phyloP scores from a whole-genome alignment of 2,329 filamentous ascomycete genomes.

The Tolypocladium tundrense region DNA sequence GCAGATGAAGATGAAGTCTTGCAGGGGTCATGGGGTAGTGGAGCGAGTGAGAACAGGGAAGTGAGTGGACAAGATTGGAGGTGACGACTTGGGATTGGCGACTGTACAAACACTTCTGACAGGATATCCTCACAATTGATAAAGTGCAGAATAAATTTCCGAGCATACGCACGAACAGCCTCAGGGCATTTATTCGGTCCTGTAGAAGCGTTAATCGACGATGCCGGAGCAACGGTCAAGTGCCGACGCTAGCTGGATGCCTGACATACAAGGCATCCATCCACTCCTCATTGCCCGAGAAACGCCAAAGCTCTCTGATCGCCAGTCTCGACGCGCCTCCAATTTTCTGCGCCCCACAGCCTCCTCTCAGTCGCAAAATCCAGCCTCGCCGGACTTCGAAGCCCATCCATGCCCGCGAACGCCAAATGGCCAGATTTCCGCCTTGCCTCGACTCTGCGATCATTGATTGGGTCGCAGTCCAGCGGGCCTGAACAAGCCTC shows the following conservation, averaged over 20 bases:
- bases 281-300: not conserved
- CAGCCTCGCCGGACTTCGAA: constrained; percentile 1
- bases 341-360: constrained; percentile 14
- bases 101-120: not conserved
- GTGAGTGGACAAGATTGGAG: not conserved
- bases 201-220: not conserved
- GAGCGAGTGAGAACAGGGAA: not conserved
- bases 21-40: not conserved
- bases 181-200: not conserved
- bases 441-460: constrained; percentile 20
- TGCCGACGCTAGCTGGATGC: constrained; percentile 4
- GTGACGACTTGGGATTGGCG: not conserved
- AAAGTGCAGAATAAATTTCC: not conserved
- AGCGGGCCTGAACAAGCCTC: constrained; percentile 11
- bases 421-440: constrained; percentile 23
- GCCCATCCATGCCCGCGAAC: constrained; percentile 16
- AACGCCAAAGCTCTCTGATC: not conserved
- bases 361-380: constrained; percentile 9
- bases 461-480: constrained; percentile 17
- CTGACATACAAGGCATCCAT: constrained; percentile 10
- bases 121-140: not conserved
- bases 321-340: constrained; percentile 1
- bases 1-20: not conserved
- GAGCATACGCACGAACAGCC: not conserved
- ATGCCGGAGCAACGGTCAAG: too few relatives aligned